phyloP scores from a whole-genome alignment of 768 basidiomycete species.

The Leccinum truebloodii region DNA sequence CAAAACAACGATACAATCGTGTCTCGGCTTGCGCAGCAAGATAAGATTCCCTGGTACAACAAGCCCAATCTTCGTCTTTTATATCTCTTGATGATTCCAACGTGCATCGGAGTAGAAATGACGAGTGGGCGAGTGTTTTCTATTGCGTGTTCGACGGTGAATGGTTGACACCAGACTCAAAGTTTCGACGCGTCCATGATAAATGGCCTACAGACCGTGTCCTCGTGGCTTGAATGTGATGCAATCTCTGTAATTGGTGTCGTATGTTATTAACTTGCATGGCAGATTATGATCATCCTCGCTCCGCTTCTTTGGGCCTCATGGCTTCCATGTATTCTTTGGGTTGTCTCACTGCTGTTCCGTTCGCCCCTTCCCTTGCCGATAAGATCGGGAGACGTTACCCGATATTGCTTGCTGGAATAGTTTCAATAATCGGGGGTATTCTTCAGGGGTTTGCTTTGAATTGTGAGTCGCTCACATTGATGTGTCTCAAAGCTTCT shows the following conservation, averaged over 20 bases:
- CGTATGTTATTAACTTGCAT: not conserved
- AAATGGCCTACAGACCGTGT: not conserved
- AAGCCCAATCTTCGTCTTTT: not conserved
- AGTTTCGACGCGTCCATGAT: conserved; percentile 28
- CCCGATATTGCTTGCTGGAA: conserved; percentile 16
- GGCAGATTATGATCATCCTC: not conserved
- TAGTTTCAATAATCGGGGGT: conserved; percentile 12
- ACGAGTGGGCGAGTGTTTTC: not conserved
- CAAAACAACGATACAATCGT: not conserved
- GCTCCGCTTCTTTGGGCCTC: not conserved
- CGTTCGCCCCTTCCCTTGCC: conserved; percentile 30
- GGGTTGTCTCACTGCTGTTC: conserved; percentile 56
- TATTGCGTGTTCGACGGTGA: not conserved
- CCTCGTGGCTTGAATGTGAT: not conserved
- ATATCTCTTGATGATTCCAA: not conserved
- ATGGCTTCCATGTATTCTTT: conserved; percentile 55
- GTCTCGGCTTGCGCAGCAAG: not conserved
- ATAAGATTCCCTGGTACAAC: not conserved
- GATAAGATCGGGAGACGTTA: conserved; percentile 19
- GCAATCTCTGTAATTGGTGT: not conserved
- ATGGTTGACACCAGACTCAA: not conserved
- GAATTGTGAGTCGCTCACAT: conserved; percentile 10
- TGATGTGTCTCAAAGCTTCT: not conserved
- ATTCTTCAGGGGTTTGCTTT: conserved; percentile 19
- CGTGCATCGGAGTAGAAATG: not conserved